Conservation (phyloP, 345 rosid species). For the Sisymbrium irio region DNA sequence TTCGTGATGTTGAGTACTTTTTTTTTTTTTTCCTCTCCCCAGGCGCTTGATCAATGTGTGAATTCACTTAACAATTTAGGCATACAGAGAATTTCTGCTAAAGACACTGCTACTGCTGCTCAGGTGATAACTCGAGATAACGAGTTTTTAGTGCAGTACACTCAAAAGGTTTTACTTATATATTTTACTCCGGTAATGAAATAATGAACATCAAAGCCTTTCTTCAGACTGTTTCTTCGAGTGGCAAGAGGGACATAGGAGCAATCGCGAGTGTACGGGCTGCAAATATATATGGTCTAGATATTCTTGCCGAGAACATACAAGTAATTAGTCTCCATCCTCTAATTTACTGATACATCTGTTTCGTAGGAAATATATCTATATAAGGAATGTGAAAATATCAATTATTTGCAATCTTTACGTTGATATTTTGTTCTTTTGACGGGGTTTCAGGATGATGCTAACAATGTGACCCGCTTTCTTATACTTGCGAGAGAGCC, state of each 20-base stretch:
- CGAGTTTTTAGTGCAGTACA: background rate
- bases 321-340: constrained; percentile 47
- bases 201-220: background rate
- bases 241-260: constrained; percentile 54
- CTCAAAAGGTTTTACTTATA: background rate
- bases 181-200: constrained; percentile 8
- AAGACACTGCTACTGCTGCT: constrained; percentile 91
- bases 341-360: background rate
- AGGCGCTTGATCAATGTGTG: constrained; percentile 89
- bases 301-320: constrained; percentile 67
- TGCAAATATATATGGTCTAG: constrained; percentile 80
- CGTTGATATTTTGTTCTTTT: constrained; percentile 1
- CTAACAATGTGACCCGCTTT: constrained; percentile 76
- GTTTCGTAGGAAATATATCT: background rate
- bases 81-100: constrained; percentile 48
- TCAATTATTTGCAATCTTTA: background rate
- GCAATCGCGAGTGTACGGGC: constrained; percentile 94
- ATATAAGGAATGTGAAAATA: constrained; percentile 1
- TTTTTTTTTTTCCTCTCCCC: constrained; percentile 16
- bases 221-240: constrained; percentile 60
- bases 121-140: constrained; percentile 46
- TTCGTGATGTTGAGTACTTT: constrained; percentile 2
- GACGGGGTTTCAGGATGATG: constrained; percentile 55
- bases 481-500: constrained; percentile 93
- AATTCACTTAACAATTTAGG: constrained; percentile 59